Percentiles rank a stretch among this genome's conserved stretches.
Conservation (phyloP, 208 protist species). For the Lotmaria passim region DNA sequence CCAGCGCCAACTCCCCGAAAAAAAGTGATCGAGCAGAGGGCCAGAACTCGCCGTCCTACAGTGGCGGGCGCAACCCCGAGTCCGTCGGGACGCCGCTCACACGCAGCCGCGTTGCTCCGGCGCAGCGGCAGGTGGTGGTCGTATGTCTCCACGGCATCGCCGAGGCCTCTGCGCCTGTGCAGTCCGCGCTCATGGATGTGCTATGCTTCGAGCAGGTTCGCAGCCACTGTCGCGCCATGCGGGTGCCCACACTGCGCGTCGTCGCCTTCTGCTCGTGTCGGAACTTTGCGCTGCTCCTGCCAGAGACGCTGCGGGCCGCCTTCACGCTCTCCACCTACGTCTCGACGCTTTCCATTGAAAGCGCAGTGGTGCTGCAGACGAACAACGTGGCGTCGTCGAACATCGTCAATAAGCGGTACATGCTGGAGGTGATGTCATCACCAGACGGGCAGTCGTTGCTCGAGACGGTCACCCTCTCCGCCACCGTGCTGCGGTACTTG, state of each 20-base stretch:
- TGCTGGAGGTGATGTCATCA: slow-evolving; percentile 72
- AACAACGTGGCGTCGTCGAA: slow-evolving; percentile 55
- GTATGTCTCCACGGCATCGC: slow-evolving; percentile 75
- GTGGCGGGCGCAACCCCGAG: background rate
- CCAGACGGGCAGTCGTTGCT: slow-evolving; percentile 50
- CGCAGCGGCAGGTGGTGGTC: slow-evolving; percentile 64
- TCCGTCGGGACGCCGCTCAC: slow-evolving; percentile 5
- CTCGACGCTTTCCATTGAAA: slow-evolving; percentile 79
- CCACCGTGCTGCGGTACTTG: slow-evolving; percentile 70
- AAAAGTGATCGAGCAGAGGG: background rate
- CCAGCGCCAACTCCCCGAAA: background rate
- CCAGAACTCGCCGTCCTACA: background rate
- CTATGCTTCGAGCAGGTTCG: slow-evolving; percentile 63
- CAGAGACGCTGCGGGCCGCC: slow-evolving; percentile 62
- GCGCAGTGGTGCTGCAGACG: slow-evolving; percentile 79
- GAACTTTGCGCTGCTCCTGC: slow-evolving; percentile 55
- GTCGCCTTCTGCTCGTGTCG: slow-evolving; percentile 79
- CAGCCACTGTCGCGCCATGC: slow-evolving; percentile 28
- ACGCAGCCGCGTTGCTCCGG: background rate
- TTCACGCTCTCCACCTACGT: slow-evolving; percentile 89
- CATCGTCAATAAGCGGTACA: slow-evolving; percentile 79
- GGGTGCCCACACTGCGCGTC: slow-evolving; percentile 63
- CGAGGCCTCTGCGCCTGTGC: slow-evolving; percentile 59
- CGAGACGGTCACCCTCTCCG: slow-evolving; percentile 71
- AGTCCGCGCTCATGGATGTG: slow-evolving; percentile 72